Evolutionary conservation across 164 flowering plant genomes (phyloP).

Genomic region (Aristolochia fimbriata): DNA sequence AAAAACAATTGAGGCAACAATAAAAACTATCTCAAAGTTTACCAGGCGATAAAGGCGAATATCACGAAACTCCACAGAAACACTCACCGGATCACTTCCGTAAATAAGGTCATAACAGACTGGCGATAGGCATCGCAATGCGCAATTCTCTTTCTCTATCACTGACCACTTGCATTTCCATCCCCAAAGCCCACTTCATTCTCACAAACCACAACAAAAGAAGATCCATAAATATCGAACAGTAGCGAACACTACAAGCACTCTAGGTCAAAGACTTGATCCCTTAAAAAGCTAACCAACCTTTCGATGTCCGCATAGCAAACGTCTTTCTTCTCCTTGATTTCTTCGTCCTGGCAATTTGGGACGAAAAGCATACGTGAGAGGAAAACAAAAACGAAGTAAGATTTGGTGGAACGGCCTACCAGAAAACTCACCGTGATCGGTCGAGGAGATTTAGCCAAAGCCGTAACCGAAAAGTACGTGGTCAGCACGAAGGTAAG

Average conservation of each 20-base stretch:
- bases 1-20: not conserved
- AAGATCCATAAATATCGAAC: not conserved
- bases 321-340: conserved; percentile 41
- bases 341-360: conserved; percentile 35
- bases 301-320: conserved; percentile 70
- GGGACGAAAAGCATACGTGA: not conserved
- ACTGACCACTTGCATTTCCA: conserved; percentile 60
- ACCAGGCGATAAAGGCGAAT: not conserved
- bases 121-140: conserved; percentile 73
- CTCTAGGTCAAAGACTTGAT: not conserved
- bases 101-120: conserved; percentile 62
- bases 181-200: conserved; percentile 75
- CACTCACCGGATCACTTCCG: conserved; percentile 74
- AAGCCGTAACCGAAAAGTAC: not conserved
- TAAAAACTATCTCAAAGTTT: not conserved
- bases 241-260: not conserved
- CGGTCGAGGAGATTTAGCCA: conserved; percentile 19
- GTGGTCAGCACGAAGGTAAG: too few species aligned
- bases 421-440: conserved; percentile 8
- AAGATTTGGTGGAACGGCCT: not conserved
- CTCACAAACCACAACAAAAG: not conserved
- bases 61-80: not conserved
- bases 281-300: conserved; percentile 16
- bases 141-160: conserved; percentile 85
- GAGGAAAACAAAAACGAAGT: not conserved